phyloP scores from a whole-genome alignment of 306 rosid genomes.

The Senna tora region DNA sequence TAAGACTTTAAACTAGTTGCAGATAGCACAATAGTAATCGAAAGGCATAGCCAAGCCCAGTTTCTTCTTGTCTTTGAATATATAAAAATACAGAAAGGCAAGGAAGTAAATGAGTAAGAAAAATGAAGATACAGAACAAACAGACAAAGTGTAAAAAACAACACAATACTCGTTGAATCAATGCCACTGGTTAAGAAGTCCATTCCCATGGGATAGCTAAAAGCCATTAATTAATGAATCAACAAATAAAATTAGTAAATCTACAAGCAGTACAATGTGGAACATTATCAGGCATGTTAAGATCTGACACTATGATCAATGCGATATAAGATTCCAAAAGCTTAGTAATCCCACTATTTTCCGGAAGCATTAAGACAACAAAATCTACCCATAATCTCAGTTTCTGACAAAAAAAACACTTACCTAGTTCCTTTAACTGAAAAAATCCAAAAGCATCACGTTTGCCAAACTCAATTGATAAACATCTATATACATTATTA shows the following conservation, averaged over 20 bases:
- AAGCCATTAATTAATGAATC: not conserved
- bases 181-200: slow-evolving; percentile 10
- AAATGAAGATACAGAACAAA: too few species aligned
- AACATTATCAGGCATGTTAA: not conserved
- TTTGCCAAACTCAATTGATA: too few species aligned
- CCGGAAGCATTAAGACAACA: slow-evolving; percentile 26
- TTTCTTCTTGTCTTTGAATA: too few species aligned
- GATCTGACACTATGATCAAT: slow-evolving; percentile 3
- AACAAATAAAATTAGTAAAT: not conserved
- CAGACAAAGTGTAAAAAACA: not conserved
- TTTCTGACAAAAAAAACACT: slow-evolving; percentile 10
- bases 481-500: too few species aligned
- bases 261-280: not conserved
- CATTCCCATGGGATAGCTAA: not conserved
- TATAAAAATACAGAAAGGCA: too few species aligned
- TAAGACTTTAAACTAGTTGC: too few species aligned
- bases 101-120: too few species aligned
- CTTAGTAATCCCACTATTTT: not conserved
- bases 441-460: too few species aligned
- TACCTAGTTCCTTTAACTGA: slow-evolving; percentile 92
- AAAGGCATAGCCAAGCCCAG: too few species aligned
- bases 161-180: slow-evolving; percentile 17
- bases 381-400: slow-evolving; percentile 14
- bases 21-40: too few species aligned
- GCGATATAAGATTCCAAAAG: slow-evolving; percentile 2